Evolutionary conservation across 2,329 filamentous ascomycete species (phyloP).

Genomic region (Rosellinia necatrix): DNA sequence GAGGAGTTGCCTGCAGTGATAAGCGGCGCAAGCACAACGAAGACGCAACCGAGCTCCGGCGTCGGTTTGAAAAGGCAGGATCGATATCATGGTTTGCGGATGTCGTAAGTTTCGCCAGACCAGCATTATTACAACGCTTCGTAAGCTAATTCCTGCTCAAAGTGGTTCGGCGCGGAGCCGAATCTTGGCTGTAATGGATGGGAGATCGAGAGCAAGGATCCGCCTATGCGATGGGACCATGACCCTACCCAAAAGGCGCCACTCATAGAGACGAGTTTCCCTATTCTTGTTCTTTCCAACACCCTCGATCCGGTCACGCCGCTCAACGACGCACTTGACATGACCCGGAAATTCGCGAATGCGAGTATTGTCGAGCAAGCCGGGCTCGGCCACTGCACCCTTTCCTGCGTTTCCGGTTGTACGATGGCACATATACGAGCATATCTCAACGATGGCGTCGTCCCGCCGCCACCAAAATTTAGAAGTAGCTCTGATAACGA

Average conservation of each 20-base stretch:
- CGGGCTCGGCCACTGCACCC: slow-evolving; percentile 44
- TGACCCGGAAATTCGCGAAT: slow-evolving; percentile 44
- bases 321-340: slow-evolving; percentile 50
- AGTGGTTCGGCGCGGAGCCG: slow-evolving; percentile 40
- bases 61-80: slow-evolving; percentile 39
- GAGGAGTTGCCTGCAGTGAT: slow-evolving; percentile 43
- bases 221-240: slow-evolving; percentile 40
- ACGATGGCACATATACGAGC: slow-evolving; percentile 42
- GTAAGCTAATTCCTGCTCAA: slow-evolving; percentile 18
- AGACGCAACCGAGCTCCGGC: slow-evolving; percentile 36
- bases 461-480: slow-evolving; percentile 38
- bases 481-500: slow-evolving; percentile 28
- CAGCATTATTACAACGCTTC: background rate
- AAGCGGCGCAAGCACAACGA: slow-evolving; percentile 43
- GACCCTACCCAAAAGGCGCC: slow-evolving; percentile 38
- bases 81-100: slow-evolving; percentile 44
- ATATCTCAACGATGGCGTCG: slow-evolving; percentile 43
- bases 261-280: slow-evolving; percentile 52
- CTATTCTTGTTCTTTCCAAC: slow-evolving; percentile 62
- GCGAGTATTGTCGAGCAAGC: slow-evolving; percentile 46
- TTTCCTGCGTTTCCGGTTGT: slow-evolving; percentile 44
- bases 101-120: slow-evolving; percentile 36
- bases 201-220: slow-evolving; percentile 41
- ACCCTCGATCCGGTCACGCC: slow-evolving; percentile 65
- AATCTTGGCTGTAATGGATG: slow-evolving; percentile 44